Evolutionary conservation across 2,329 filamentous ascomycete species (phyloP).

Genomic region (Camillea tinctor): DNA sequence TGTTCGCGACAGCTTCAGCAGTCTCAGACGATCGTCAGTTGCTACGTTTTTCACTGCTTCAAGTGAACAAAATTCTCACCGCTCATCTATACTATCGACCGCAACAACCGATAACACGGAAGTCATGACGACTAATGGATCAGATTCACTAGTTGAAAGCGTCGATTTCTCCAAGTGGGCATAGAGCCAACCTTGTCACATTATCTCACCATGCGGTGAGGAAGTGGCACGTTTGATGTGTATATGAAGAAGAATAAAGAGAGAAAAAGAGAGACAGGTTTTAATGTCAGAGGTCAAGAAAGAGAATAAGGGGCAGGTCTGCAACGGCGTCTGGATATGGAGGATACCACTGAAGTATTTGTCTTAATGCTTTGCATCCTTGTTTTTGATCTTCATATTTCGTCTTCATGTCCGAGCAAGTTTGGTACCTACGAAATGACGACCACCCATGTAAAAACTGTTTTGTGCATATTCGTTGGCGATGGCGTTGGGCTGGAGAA

Average conservation of each 20-base stretch:
- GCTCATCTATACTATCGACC: constrained; percentile 57
- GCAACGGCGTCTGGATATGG: constrained; percentile 33
- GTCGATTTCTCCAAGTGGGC: constrained; percentile 53
- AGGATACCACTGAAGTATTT: constrained; percentile 41
- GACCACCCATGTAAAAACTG: not conserved
- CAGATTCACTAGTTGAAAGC: constrained; percentile 44
- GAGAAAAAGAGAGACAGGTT: constrained; percentile 15
- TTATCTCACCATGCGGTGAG: not conserved
- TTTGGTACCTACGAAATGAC: not conserved
- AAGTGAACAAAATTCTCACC: constrained; percentile 56
- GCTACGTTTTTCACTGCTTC: constrained; percentile 62
- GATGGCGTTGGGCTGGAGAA: not conserved
- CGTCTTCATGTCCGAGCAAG: not conserved
- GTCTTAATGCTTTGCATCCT: constrained; percentile 12
- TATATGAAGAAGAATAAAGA: constrained; percentile 17
- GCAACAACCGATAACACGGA: constrained; percentile 57
- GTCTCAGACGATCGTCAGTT: constrained; percentile 61
- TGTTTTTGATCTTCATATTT: not conserved
- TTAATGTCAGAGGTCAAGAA: constrained; percentile 16
- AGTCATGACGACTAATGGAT: constrained; percentile 33
- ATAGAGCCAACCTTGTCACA: constrained; percentile 19
- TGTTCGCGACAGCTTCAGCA: constrained; percentile 61
- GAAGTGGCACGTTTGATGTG: constrained; percentile 18
- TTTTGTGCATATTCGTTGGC: not conserved
- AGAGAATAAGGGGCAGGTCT: constrained; percentile 13